Evolutionary conservation across 495 filamentous ascomycete species (phyloP), one percentile per base, ranked within the genome.

Genomic region (Cetradonia linearis): DNA sequence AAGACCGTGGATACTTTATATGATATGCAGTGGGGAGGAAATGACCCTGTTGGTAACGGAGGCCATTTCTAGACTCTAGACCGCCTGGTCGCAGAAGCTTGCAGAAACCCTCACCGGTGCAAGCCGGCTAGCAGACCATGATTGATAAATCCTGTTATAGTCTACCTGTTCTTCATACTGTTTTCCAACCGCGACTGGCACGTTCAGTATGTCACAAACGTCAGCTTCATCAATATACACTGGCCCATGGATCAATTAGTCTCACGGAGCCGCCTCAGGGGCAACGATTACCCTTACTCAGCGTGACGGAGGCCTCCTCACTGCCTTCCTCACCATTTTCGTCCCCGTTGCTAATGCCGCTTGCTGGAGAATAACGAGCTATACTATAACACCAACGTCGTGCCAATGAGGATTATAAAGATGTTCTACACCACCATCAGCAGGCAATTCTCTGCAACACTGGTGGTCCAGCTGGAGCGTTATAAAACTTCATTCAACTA

Each of bases 221-320:
- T 27, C 59, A 28, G 44, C 31, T 25, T 62, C 58, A 47, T 46
- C 64, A 37, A 66, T 70, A 30, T 68, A 70, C 60, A 70, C 61
- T 10, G 76, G 75, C 28, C 54, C 63, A 38, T 78, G 76, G 76
- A 72, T 71, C 50, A 76, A 78, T 56, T 76, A 73, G 70, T 70
- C 69, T 23, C 67, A 69, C 38, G 72, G 70, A 3, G 55, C 23
- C 18, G 23, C 74, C 23, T 55, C 66, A 18, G 76, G 76, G 23
- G 67, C 74, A 2, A 78, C 75, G 1, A 44, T 76, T 52, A 78
- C 75, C 11, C 57, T 77, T 3, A 67, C 63, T 9, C 54, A 65
- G 57, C 54, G 57, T 2, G 47, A 72, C 61, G 74, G 69, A 13
- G 71, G 61, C 14, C 52, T 77, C 36, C 63, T 78, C 11, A 72